Conservation (phyloP, 2,329 filamentous ascomycete species). For the Trichoderma lentiforme region DNA sequence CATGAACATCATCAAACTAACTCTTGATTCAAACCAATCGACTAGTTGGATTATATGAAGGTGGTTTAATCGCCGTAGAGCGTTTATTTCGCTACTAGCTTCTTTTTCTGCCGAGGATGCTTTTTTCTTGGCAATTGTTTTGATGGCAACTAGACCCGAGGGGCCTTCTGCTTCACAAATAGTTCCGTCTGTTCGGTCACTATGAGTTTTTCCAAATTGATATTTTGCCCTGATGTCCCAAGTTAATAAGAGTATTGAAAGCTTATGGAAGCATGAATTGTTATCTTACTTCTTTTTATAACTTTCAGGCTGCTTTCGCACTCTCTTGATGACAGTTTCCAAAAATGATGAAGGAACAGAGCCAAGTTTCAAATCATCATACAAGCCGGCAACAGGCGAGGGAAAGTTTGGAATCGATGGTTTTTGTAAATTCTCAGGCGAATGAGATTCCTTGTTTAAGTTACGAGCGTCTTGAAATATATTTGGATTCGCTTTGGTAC, state of each 20-base stretch:
- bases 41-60: background rate
- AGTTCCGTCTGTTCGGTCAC: too few relatives aligned
- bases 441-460: background rate
- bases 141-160: background rate
- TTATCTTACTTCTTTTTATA: background rate
- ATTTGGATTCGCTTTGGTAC: background rate
- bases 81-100: background rate
- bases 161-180: background rate
- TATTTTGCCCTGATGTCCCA: background rate
- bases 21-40: background rate
- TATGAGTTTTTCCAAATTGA: background rate
- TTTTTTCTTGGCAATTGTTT: background rate
- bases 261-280: fast-evolving
- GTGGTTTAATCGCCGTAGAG: background rate
- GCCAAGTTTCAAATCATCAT: background rate
- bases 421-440: background rate
- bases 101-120: background rate
- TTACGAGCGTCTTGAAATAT: background rate
- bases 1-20: background rate
- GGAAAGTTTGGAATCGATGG: background rate
- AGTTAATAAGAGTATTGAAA: background rate
- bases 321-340: background rate
- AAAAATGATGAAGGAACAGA: background rate
- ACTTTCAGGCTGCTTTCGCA: background rate
- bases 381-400: background rate